Conservation (phyloP, 176 grass and related monocot species). For the Poa annua region DNA sequence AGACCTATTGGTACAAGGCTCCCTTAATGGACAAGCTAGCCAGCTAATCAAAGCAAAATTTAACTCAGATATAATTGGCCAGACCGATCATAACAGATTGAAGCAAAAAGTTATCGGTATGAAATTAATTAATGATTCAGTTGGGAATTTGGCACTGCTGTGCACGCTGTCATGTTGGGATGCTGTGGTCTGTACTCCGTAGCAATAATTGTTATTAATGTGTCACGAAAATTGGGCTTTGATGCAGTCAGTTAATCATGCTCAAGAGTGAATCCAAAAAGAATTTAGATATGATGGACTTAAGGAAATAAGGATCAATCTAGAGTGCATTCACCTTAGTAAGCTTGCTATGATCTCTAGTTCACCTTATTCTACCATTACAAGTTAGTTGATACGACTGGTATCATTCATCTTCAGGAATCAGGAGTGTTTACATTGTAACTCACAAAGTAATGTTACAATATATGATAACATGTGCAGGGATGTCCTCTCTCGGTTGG, state of each 20-base stretch:
- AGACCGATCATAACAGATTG: not conserved
- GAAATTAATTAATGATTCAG: constrained; percentile 6
- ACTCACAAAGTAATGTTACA: not conserved
- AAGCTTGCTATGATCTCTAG: constrained; percentile 3
- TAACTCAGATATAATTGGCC: not conserved
- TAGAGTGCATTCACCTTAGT: not conserved
- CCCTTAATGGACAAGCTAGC: not conserved
- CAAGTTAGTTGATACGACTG: not conserved
- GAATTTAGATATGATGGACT: not conserved
- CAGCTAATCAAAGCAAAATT: not conserved
- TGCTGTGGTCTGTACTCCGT: not conserved
- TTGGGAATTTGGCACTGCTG: not conserved
- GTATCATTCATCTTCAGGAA: constrained; percentile 17
- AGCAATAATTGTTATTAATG: not conserved
- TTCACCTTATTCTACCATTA: not conserved
- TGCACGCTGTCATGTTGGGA: not conserved
- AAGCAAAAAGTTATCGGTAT: constrained; percentile 16
- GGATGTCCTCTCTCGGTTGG: constrained; percentile 11
- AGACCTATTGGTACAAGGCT: not conserved
- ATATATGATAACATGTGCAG: constrained; percentile 11
- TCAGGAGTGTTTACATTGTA: not conserved
- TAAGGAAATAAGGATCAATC: not conserved
- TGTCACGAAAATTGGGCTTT: not conserved
- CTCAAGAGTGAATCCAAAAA: constrained; percentile 1
- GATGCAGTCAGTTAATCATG: not conserved